Conservation (phyloP, 805 yeast genomes). For the Nakazawaea wyomingensis region DNA sequence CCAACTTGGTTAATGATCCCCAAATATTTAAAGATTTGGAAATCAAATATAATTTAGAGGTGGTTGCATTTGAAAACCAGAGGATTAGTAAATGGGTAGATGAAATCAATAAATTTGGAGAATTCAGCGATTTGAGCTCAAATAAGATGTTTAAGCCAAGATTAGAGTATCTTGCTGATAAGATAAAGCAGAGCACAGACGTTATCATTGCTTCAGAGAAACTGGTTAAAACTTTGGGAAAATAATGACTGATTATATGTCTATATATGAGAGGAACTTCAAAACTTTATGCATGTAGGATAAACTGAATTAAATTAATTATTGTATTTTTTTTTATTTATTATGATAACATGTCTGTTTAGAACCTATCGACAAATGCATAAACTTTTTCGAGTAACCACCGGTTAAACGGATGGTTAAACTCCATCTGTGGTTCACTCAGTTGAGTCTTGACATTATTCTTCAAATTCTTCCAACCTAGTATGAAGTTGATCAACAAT, state of each 20-base stretch:
- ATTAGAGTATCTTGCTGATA: slow-evolving; percentile 58
- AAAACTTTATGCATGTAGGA: no score
- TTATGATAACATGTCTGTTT: not conserved
- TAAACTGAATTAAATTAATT: no score
- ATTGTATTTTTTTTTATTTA: no score
- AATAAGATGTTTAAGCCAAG: slow-evolving; percentile 55
- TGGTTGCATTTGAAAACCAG: slow-evolving; percentile 54
- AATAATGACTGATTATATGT: no score
- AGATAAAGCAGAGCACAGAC: slow-evolving; percentile 57
- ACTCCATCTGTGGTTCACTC: not conserved
- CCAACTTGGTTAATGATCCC: slow-evolving; percentile 52
- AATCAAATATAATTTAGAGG: slow-evolving; percentile 47
- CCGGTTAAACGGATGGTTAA: slow-evolving; percentile 4
- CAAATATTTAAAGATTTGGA: slow-evolving; percentile 58
- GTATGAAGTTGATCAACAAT: slow-evolving; percentile 64
- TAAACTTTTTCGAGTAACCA: slow-evolving; percentile 10
- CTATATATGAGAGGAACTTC: no score
- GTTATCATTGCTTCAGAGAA: slow-evolving; percentile 45
- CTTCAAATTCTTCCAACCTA: slow-evolving; percentile 44
- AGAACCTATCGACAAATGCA: slow-evolving; percentile 11
- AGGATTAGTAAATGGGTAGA: slow-evolving; percentile 64
- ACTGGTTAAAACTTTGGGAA: slow-evolving; percentile 28
- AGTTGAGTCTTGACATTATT: slow-evolving; percentile 10
- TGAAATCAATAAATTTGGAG: slow-evolving; percentile 59
- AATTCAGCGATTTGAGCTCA: slow-evolving; percentile 31